Evolutionary conservation across 75 land plant species (phyloP).

Genomic region (Pinus taeda): DNA sequence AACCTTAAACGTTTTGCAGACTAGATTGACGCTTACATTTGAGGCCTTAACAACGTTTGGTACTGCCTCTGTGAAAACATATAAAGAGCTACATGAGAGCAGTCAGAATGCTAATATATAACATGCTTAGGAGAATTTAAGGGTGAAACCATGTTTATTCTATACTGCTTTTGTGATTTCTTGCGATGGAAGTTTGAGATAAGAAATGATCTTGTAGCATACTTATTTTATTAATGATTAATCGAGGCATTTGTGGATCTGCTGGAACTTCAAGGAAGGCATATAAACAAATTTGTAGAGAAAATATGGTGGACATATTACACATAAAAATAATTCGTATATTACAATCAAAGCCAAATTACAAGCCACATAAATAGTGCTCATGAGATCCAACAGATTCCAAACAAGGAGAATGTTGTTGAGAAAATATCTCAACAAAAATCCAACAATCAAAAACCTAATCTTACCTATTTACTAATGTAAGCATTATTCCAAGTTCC

Average conservation of each 20-base stretch:
- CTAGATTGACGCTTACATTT: slow-evolving; percentile 38
- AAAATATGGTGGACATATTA: no score
- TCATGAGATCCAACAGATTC: no score
- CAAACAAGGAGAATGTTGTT: no score
- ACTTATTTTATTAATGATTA: background rate
- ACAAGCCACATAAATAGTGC: no score
- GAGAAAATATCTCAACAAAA: no score
- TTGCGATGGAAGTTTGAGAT: background rate
- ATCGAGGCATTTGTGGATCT: background rate
- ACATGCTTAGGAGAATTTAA: background rate
- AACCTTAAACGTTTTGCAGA: slow-evolving; percentile 26
- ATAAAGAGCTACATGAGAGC: slow-evolving; percentile 13
- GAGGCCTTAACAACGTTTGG: slow-evolving; percentile 52
- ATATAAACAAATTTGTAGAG: no score
- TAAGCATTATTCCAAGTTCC: no score
- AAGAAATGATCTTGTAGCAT: slow-evolving; percentile 1
- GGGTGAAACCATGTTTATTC: background rate
- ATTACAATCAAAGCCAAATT: no score
- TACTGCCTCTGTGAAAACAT: slow-evolving; percentile 36
- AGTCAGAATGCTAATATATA: background rate
- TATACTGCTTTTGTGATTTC: background rate
- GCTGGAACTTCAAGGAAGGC: background rate
- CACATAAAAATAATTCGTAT: no score
- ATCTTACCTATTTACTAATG: no score
- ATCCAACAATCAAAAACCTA: no score